Percentiles rank a stretch among this genome's conserved stretches.
These are phyloP conservation scores for Eucalyptus rudis DNA, from an alignment of 345 rosid species.

Conservation along the genomic window DNA sequence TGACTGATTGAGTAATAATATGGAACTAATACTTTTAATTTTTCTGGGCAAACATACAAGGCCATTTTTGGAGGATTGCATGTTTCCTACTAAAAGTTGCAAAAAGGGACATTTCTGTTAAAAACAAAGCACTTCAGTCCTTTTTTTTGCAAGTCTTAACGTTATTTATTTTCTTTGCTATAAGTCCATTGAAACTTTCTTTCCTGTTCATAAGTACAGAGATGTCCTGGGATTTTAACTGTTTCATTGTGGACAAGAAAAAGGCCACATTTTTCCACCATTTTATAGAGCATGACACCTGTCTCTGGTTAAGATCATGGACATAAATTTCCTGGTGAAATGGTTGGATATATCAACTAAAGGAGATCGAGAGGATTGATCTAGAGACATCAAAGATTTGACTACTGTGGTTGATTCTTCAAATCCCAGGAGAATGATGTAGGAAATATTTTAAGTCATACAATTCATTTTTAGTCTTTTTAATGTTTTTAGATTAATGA, in stretches of 20 bases:
- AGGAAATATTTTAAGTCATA: too few relatives aligned
- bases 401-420: not conserved
- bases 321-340: fast-evolving
- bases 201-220: fast-evolving
- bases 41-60: not conserved
- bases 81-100: not conserved
- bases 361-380: not conserved
- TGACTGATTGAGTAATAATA: not conserved
- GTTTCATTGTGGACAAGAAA: too few relatives aligned
- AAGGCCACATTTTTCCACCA: too few relatives aligned
- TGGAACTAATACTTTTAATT: not conserved
- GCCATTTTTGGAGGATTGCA: not conserved
- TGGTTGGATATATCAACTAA: fast-evolving
- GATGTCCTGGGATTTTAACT: too few relatives aligned
- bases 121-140: not conserved
- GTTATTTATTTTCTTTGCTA: not conserved
- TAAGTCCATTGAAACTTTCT: not conserved
- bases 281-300: not conserved
- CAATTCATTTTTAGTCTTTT: too few relatives aligned
- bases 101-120: not conserved
- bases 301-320: not conserved
- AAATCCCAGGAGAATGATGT: too few relatives aligned
- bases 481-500: too few relatives aligned
- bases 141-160: not conserved
- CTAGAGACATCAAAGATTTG: not conserved